These are phyloP conservation scores for Periconia digitata DNA, from an alignment of 2,329 filamentous ascomycete species.

Conservation along the genomic window DNA sequence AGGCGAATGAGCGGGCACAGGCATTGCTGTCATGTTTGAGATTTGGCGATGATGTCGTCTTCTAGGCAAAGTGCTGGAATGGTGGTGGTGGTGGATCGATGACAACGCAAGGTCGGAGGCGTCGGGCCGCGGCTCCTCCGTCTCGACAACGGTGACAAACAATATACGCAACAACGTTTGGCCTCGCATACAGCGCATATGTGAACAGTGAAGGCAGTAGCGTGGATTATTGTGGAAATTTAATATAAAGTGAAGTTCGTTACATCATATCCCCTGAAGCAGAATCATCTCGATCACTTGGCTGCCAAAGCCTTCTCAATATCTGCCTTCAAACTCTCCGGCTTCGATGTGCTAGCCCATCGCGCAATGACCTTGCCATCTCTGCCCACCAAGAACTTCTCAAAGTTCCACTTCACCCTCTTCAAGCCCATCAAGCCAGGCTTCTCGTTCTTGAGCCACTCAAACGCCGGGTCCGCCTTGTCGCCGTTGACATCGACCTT, in stretches of 20 bases:
- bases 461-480: constrained; percentile 74
- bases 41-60: background rate
- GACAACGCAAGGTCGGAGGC: background rate
- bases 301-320: constrained; percentile 70
- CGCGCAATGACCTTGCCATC: constrained; percentile 84
- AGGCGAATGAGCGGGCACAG: constrained; percentile 6
- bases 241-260: background rate
- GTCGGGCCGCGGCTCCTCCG: too few relatives aligned
- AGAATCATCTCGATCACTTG: background rate
- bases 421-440: constrained; percentile 85
- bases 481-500: constrained; percentile 92
- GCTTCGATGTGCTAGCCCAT: constrained; percentile 88
- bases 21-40: constrained; percentile 6
- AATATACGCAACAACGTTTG: background rate
- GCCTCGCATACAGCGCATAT: background rate
- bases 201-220: too few relatives aligned
- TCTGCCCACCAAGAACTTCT: constrained; percentile 89
- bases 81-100: background rate
- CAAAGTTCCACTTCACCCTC: constrained; percentile 98
- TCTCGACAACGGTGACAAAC: too few relatives aligned
- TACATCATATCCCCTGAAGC: background rate
- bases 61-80: background rate
- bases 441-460: constrained; percentile 72
- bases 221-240: too few relatives aligned
- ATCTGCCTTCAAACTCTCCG: constrained; percentile 72